Percentiles rank a stretch among this genome's conserved stretches.
phyloP scores from a whole-genome alignment of 2,329 filamentous ascomycete genomes.

The Xylaria multiplex region DNA sequence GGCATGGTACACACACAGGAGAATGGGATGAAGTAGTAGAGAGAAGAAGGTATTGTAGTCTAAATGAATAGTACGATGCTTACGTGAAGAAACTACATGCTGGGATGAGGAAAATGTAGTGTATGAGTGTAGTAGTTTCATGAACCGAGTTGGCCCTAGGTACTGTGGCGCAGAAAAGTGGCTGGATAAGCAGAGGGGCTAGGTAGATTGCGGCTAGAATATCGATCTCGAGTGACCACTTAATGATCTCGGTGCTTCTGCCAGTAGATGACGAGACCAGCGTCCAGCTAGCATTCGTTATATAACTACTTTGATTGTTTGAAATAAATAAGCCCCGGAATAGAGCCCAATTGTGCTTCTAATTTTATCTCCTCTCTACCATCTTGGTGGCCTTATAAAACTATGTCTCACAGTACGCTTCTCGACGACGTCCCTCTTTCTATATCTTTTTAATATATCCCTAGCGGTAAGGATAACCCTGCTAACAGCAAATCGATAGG shows the following conservation, averaged over 20 bases:
- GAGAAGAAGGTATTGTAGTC: not conserved
- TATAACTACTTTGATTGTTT: too few species aligned
- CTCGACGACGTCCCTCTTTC: not conserved
- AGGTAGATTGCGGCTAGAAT: too few species aligned
- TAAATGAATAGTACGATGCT: not conserved
- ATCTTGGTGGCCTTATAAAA: not conserved
- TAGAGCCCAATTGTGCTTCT: not conserved
- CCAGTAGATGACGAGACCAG: too few species aligned
- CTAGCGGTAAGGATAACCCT: not conserved
- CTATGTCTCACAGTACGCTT: slow-evolving; percentile 59
- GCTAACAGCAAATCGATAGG: slow-evolving; percentile 53
- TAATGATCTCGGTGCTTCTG: too few species aligned
- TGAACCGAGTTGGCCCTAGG: too few species aligned
- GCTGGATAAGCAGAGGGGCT: too few species aligned
- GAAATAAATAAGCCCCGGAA: not conserved
- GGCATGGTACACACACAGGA: slow-evolving; percentile 32
- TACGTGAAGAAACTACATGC: slow-evolving; percentile 16
- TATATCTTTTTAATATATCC: not conserved
- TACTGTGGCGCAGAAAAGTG: too few species aligned
- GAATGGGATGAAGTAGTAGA: too few species aligned
- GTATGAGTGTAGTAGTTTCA: too few species aligned
- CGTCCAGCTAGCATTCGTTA: too few species aligned
- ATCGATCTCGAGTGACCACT: too few species aligned
- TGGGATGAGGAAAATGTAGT: not conserved
- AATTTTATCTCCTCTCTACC: not conserved